A percentile compares a stretch with the other conserved stretches of the same genome.
These are phyloP conservation scores for Middelhovenomyces tepae DNA, from an alignment of 805 yeast genomes.

Conservation along the genomic window DNA sequence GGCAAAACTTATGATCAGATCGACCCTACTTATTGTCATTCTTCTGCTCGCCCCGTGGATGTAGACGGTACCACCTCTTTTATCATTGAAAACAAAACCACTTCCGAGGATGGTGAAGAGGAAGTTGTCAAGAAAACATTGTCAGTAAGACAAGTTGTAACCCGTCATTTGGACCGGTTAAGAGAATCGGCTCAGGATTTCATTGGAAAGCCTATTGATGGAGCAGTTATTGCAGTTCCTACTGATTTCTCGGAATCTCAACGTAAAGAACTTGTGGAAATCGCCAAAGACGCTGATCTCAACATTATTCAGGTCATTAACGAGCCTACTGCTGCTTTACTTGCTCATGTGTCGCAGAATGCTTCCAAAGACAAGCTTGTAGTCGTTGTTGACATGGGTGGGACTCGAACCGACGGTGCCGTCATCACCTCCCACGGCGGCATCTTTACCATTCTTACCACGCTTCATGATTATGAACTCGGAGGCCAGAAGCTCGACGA, in stretches of 20 bases:
- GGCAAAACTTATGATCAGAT: constrained; percentile 67
- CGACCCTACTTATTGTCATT: constrained; percentile 53
- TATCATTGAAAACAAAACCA: constrained; percentile 30
- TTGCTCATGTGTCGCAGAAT: constrained; percentile 59
- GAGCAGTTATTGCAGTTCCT: constrained; percentile 85
- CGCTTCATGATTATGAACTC: constrained; percentile 69
- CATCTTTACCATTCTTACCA: constrained; percentile 76
- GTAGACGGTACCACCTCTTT: constrained; percentile 61
- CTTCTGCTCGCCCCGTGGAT: constrained; percentile 60
- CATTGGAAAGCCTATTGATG: constrained; percentile 70
- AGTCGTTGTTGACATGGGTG: constrained; percentile 96
- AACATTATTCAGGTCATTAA: constrained; percentile 77
- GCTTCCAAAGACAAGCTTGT: constrained; percentile 60
- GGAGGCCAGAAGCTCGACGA: constrained; percentile 87
- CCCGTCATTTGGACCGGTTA: constrained; percentile 75
- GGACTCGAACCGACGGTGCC: constrained; percentile 91
- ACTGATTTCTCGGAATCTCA: constrained; percentile 75
- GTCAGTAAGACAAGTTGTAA: constrained; percentile 67
- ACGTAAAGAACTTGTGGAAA: constrained; percentile 49
- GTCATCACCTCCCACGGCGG: constrained; percentile 92
- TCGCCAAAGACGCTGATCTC: constrained; percentile 65
- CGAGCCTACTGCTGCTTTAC: constrained; percentile 87
- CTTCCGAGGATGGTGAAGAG: constrained; percentile 29
- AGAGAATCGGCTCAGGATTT: constrained; percentile 88
- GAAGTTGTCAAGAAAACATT: constrained; percentile 48